phyloP scores from a whole-genome alignment of 1,284 basidiomycete genomes.

The Lentinus polychrous region DNA sequence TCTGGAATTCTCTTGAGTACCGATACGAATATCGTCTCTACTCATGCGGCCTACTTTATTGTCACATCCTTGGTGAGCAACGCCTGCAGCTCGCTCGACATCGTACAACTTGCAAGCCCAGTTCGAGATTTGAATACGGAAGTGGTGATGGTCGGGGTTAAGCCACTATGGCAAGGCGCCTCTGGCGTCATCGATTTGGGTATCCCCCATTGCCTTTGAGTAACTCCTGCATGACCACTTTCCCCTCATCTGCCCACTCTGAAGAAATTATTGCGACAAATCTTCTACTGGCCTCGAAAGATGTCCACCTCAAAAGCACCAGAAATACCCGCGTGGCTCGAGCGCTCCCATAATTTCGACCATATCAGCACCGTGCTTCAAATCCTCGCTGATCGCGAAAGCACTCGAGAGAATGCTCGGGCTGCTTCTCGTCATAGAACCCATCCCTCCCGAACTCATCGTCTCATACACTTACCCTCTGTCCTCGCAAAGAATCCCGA shows the following conservation, averaged over 20 bases:
- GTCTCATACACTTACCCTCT: constrained; percentile 17
- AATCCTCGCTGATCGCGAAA: constrained; percentile 37
- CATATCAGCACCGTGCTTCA: constrained; percentile 30
- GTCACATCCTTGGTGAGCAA: constrained; percentile 1
- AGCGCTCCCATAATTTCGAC: constrained; percentile 22
- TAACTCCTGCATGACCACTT: too few relatives aligned
- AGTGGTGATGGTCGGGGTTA: background rate
- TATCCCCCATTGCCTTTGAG: too few relatives aligned
- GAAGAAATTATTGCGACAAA: background rate
- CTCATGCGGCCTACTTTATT: constrained; percentile 2
- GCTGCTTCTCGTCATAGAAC: constrained; percentile 26
- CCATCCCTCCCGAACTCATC: constrained; percentile 20
- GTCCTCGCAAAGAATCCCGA: constrained; percentile 16
- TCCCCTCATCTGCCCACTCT: background rate
- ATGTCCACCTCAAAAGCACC: background rate
- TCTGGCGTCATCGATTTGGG: background rate
- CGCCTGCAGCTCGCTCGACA: background rate
- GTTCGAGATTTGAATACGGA: background rate
- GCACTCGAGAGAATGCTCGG: constrained; percentile 28
- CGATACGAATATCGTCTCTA: background rate
- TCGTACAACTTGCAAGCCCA: background rate
- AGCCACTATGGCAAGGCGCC: background rate
- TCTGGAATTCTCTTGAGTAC: constrained; percentile 30
- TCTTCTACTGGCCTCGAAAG: background rate
- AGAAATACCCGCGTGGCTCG: constrained; percentile 23